These are phyloP conservation scores for Mesostigma viride DNA, from an alignment of 139 green algal species.

Conservation along the genomic window DNA sequence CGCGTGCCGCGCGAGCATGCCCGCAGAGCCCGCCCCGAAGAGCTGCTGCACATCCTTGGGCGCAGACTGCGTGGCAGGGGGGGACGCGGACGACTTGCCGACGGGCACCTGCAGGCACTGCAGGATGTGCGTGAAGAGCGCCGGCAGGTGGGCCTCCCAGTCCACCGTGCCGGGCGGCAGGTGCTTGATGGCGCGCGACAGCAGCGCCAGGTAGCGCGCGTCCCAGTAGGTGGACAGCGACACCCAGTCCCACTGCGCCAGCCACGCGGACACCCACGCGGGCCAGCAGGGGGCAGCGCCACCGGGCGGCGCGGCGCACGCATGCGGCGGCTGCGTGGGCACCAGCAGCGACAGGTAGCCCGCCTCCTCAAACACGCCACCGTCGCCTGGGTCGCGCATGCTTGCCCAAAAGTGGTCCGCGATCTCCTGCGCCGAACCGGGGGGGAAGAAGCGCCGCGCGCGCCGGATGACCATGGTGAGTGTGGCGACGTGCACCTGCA, in stretches of 20 bases:
- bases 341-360: too few relatives aligned
- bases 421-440: too few relatives aligned
- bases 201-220: conserved; percentile 10
- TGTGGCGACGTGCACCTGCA: too few relatives aligned
- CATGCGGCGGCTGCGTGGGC: too few relatives aligned
- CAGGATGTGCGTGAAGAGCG: conserved; percentile 19
- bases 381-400: too few relatives aligned
- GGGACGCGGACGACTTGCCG: neutral
- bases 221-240: conserved; percentile 23
- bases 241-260: conserved; percentile 14
- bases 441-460: too few relatives aligned
- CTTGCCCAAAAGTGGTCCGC: too few relatives aligned
- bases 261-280: conserved; percentile 18
- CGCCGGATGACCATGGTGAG: too few relatives aligned
- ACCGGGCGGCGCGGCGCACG: too few relatives aligned
- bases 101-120: neutral
- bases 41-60: neutral
- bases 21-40: neutral
- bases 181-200: conserved; percentile 21
- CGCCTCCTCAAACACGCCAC: too few relatives aligned
- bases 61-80: conserved; percentile 7
- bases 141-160: conserved; percentile 13
- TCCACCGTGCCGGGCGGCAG: conserved; percentile 5
- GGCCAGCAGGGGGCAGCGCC: neutral
- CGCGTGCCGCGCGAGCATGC: neutral